Evolutionary conservation across 768 basidiomycete genomes (phyloP), one percentile per base, ranked within the genome.

Genomic region (Phaeotremella skinneri): DNA sequence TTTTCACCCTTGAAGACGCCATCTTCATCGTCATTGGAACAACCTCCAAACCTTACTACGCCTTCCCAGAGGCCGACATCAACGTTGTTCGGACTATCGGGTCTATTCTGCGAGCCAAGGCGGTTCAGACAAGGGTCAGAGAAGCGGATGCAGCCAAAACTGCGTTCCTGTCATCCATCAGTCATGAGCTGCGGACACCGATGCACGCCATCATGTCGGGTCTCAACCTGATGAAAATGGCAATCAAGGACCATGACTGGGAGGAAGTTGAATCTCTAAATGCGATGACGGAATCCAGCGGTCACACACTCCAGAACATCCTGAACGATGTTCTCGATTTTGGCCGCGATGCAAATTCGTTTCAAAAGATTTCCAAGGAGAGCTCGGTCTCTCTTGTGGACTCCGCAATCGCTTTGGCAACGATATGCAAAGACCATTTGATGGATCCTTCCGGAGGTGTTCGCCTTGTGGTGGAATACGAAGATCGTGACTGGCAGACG

Each of bases 161-260:
- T 2, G 56, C 66, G 2, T 72, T 75, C 45, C 52, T 75, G 13
- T 68, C 67, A 1, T 68, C 64, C 5, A 69, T 75, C 45, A 56
- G 55, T 20, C 73, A 75, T 54, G 73, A 72, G 23, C 58, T 75
- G 3, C 57, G 74, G 9, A 70, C 68, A 1, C 74, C 74, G 0
- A 55, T 75, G 59, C 70, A 73, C 58, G 65, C 69, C 1, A 42
- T 75, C 25, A 47, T 69, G 23, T 52, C 63, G 3, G 66, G 67
- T 16, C 54, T 75, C 14, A 49, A 69, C 37, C 54, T 75, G 7
- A 49, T 72, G 4, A 57, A 54, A n/a, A 42, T 54, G 16, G 56
- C 68, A 2, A 37, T 58, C 0, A 41, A 53, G 1, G 42, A 4
- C 25, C 17, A 52, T 20, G 52, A 66, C n/a, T 51, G 55, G 45